Percentiles rank a stretch among this genome's conserved stretches.
phyloP scores from a whole-genome alignment of 2,329 filamentous ascomycete genomes.

The Pestalotiopsis sp. region DNA sequence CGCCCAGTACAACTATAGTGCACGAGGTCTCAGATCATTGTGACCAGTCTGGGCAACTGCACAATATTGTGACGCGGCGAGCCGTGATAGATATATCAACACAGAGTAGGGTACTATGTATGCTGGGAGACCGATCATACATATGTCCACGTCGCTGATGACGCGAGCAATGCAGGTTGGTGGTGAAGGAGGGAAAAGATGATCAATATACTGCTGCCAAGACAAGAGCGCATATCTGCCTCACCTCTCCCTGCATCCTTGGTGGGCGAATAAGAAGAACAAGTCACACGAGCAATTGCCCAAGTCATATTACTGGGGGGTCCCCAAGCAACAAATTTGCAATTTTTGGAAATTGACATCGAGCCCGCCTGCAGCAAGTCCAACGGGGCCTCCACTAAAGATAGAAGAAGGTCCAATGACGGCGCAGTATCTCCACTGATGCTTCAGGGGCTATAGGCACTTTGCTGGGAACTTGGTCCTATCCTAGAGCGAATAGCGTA shows the following conservation, averaged over 20 bases:
- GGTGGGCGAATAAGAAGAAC: background rate
- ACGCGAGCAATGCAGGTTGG: background rate
- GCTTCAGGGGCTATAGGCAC: background rate
- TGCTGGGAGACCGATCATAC: background rate
- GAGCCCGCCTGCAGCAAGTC: background rate
- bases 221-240: background rate
- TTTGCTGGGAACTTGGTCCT: background rate
- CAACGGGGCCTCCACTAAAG: background rate
- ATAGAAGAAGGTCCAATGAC: background rate
- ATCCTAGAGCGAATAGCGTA: background rate
- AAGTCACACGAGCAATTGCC: background rate
- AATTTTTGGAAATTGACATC: background rate
- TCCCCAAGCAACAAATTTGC: background rate
- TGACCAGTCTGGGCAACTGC: too few species aligned
- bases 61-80: too few species aligned
- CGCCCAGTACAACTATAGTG: too few species aligned
- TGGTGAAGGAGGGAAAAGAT: too few species aligned
- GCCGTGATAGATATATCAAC: background rate
- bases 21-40: too few species aligned
- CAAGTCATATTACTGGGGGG: background rate
- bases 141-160: background rate
- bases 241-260: background rate
- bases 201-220: background rate
- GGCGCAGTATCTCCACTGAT: background rate
- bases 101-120: background rate